These are phyloP conservation scores for Aspergillus sp. DNA, from an alignment of 2,329 filamentous ascomycete genomes.

Conservation along the genomic window DNA sequence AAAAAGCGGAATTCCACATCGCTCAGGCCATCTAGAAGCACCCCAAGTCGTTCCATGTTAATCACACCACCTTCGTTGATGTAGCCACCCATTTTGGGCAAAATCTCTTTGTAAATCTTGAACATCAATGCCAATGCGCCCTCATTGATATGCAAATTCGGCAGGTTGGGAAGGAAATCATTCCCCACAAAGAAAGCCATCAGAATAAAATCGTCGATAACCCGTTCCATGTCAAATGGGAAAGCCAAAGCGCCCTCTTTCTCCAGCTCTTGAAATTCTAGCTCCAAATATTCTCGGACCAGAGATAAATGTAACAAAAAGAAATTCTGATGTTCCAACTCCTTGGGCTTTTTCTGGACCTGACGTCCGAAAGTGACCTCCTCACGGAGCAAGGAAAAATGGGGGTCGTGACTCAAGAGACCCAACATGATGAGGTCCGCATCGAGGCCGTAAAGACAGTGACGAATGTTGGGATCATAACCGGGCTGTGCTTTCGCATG, in stretches of 20 bases:
- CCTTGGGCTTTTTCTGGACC: slow-evolving; percentile 85
- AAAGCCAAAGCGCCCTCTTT: slow-evolving; percentile 70
- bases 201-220: slow-evolving; percentile 98
- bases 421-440: slow-evolving; percentile 99
- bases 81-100: slow-evolving; percentile 86
- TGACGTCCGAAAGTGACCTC: slow-evolving; percentile 95
- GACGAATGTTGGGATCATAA: slow-evolving; percentile 90
- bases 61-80: slow-evolving; percentile 95
- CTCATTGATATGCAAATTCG: slow-evolving; percentile 96
- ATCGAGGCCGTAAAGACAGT: slow-evolving; percentile 96
- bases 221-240: slow-evolving; percentile 86
- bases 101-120: slow-evolving; percentile 85
- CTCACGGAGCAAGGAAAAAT: slow-evolving; percentile 95
- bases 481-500: slow-evolving; percentile 92
- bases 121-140: slow-evolving; percentile 97
- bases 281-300: slow-evolving; percentile 91
- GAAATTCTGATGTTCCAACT: slow-evolving; percentile 98
- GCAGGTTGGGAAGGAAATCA: slow-evolving; percentile 96
- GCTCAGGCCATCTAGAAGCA: slow-evolving; percentile 78
- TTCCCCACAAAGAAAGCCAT: slow-evolving; percentile 99
- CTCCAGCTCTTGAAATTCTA: slow-evolving; percentile 94
- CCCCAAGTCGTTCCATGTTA: slow-evolving; percentile 74
- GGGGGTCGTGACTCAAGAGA: slow-evolving; percentile 92
- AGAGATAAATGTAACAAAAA: slow-evolving; percentile 97
- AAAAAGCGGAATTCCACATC: slow-evolving; percentile 92